Evolutionary conservation across 345 rosid species (phyloP), one percentile per base, ranked within the genome.

Genomic region (Kandelia obovata): DNA sequence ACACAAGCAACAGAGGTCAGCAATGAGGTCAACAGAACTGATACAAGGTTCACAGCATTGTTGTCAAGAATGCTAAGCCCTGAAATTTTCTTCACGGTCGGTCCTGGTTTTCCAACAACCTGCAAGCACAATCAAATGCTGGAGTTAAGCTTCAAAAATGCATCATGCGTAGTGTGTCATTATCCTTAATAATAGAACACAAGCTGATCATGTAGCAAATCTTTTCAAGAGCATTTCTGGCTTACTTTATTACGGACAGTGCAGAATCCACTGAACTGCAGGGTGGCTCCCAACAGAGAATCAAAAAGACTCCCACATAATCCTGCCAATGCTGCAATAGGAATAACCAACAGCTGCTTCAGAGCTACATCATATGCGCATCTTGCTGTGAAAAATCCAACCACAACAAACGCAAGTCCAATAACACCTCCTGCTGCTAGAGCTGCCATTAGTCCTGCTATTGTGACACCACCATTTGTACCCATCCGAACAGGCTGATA

Each of bases 241-340:
- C 79, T 80, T 79, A 91, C 97, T 86, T 89, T 95, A 61, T 88
- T 89, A 28, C 96, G 90, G 63, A 95, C 87, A n/a, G 88, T 77
- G 75, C 99, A 95, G 84, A 85, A 92, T 31, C 99, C 99, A 71
- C 99, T 95, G 86, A 83, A 95, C 75, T 91, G 97, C 26, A 95
- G 70, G 11, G 96, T 95, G 56, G 99, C 99, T 77, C 99, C 99
- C 62, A 95, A 71, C 58, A 95, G 51, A 68, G 97, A 95, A 81
- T 91, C 99, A 67, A 89, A 79, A 49, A 91, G 68, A 69, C 96
- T 95, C 64, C 99, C 99, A 56, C 79, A 70, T 64, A 92, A 81
- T 74, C 99, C 99, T 3, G 96, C 96, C 68, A 86, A 9, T 2
- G 89, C 79, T 55, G 93, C 77, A 47, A 91, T 70, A n/a, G 97